Evolutionary conservation across 441 rosid species (phyloP), one percentile per base, ranked within the genome.

Genomic region (Adansonia gregorii): DNA sequence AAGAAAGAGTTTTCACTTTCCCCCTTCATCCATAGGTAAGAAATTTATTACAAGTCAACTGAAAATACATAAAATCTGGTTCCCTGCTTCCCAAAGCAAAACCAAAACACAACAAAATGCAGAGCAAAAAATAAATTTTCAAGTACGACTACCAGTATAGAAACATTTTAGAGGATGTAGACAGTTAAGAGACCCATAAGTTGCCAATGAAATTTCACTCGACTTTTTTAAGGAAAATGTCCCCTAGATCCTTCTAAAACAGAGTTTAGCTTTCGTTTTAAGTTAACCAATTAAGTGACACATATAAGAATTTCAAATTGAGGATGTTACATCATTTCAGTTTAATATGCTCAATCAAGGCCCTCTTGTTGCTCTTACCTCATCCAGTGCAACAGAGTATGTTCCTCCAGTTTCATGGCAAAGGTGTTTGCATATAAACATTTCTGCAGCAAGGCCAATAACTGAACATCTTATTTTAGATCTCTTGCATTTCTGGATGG

Each of bases 391-490:
- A 82, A 93, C 91, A 0, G 93, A 86, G 78, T 95, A 93, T 51
- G 82, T 77, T 10, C 98, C 97, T 6, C 98, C 98, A 12, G 97
- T 93, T 85, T 95, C 98, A 72, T 91, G 98, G 81, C 95, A 92
- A 10, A 93, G 89, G 85, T 93, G 92, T 84, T 92, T 93, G 89
- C 96, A 95, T 75, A 95, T 86, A 58, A 91, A 95, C 86, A 92
- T 87, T 82, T 95, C 99, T 1, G 97, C 96, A 72, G 97, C 88
- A 9, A 95, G 97, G 59, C 98, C 97, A 78, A 95, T 90, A 19
- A 93, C 93, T 2, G 97, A 95, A 81, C 98, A 93, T 78, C 98
- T 89, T 63, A 93, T 77, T 83, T 89, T 93, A 4, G 96, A 88
- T 67, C 87, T 88, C 91, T 92, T 95, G 88, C 98, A 91, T 79